These are phyloP conservation scores for Castanopsis chinensis DNA, from an alignment of 306 rosid genomes.

Conservation along the genomic window DNA sequence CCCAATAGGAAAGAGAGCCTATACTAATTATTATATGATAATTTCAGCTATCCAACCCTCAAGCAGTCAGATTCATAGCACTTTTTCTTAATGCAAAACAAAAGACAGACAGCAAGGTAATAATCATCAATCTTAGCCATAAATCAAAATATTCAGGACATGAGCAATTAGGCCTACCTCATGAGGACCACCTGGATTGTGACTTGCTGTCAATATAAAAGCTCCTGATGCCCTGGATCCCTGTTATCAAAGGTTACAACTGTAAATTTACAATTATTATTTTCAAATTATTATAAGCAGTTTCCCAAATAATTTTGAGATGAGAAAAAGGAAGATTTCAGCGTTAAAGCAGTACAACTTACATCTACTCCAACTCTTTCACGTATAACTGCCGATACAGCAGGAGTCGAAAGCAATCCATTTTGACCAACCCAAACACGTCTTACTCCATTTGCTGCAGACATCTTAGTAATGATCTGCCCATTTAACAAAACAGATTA, in stretches of 20 bases:
- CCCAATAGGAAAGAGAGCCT: neutral
- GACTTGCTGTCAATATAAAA: slow-evolving; percentile 98
- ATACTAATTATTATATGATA: neutral
- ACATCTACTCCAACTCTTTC: slow-evolving; percentile 91
- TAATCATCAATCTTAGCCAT: neutral
- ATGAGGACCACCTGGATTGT: slow-evolving; percentile 97
- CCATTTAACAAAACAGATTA: slow-evolving; percentile 16
- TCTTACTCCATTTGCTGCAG: slow-evolving; percentile 94
- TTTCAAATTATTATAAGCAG: slow-evolving; percentile 2
- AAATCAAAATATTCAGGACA: neutral
- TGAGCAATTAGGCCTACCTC: slow-evolving; percentile 45
- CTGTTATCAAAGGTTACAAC: slow-evolving; percentile 41
- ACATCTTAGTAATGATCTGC: slow-evolving; percentile 86
- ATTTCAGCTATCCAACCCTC: neutral
- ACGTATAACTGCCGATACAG: slow-evolving; percentile 93
- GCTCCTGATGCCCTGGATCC: slow-evolving; percentile 93
- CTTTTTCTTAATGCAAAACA: neutral
- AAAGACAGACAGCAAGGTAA: neutral
- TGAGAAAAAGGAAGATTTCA: neutral
- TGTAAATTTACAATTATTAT: neutral
- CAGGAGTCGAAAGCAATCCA: slow-evolving; percentile 98
- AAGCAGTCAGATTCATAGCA: neutral
- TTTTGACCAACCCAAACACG: slow-evolving; percentile 94
- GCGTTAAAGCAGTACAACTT: slow-evolving; percentile 33
- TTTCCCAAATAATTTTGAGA: neutral